Evolutionary conservation across 2,329 filamentous ascomycete genomes (phyloP).

Genomic region (Aureobasidium pullulans): DNA sequence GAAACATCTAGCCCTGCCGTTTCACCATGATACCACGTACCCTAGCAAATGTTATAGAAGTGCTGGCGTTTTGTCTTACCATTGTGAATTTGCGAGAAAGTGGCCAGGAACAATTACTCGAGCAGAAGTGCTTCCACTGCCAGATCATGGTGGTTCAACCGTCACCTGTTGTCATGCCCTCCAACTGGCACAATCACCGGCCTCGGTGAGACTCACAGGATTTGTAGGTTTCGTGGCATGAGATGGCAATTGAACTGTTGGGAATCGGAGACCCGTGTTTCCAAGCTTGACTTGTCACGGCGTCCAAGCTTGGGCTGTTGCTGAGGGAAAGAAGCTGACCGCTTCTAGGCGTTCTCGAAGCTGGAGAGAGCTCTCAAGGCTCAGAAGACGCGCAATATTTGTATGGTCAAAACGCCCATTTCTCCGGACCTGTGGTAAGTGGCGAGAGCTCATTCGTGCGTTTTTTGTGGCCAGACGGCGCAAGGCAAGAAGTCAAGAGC

Average conservation of each 20-base stretch:
- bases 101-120: no score
- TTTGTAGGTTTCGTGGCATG: neutral
- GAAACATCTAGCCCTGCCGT: no score
- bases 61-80: no score
- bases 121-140: neutral
- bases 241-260: conserved; percentile 9
- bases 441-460: conserved; percentile 9
- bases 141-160: neutral
- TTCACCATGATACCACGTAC: no score
- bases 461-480: neutral
- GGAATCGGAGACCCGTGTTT: conserved; percentile 8
- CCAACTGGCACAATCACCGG: neutral
- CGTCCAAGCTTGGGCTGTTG: conserved; percentile 11
- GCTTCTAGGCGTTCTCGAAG: neutral
- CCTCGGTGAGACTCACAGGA: neutral
- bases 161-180: neutral
- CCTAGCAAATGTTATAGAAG: no score
- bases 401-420: neutral
- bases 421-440: conserved; percentile 6
- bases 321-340: conserved; percentile 4
- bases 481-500: neutral
- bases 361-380: neutral
- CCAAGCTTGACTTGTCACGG: conserved; percentile 1
- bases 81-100: no score
- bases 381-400: neutral